Evolutionary conservation across 73 alveolate genomes (phyloP), one percentile per base, ranked within the genome.

Genomic region (Urostyla sp.): DNA sequence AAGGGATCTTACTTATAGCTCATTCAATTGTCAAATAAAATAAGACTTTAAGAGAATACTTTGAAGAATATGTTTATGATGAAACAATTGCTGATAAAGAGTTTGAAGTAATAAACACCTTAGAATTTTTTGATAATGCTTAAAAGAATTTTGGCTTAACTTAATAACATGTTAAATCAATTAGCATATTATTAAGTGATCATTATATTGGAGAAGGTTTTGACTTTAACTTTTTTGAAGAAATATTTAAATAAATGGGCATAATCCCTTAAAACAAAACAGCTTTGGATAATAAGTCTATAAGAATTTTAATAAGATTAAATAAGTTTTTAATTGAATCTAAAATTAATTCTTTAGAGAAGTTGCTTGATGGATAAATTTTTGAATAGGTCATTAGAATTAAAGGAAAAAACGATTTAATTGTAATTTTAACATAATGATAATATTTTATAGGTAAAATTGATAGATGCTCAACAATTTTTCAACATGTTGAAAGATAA

Each of bases 181-280:
- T 63, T 6, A 63, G 79, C 26, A 40, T 63, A 10, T 21, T 63
- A 49, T 20, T 63, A 21, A 45, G 61, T n/a, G 79, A 63, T 63
- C 79, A 63, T 40, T 63, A 43, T 23, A 63, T 63, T 6, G 79
- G 79, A 3, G 79, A 63, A 16, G 37, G 61, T 40, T 63, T 63
- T 63, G 44, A 63, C 79, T 63, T 63, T 21, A 5, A 63, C 37
- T 63, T 63, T 48, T 16, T 63, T 5, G 79, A 63, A 24, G 79
- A 63, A 48, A 63, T 63, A 20, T 63, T 63, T 28, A 63, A 63
- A 34, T 30, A 63, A 23, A 63, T 63, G 79, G 79, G 79, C 23
- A 26, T 28, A 24, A 8, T 13, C 15, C 11, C 61, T 5, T 11
- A 38, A 40, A 60, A 38, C 7, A 11, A 63, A 20, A 20, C 23